These are phyloP conservation scores for Sporisorium sorghi DNA, from an alignment of 1,284 basidiomycete species.

Conservation along the genomic window DNA sequence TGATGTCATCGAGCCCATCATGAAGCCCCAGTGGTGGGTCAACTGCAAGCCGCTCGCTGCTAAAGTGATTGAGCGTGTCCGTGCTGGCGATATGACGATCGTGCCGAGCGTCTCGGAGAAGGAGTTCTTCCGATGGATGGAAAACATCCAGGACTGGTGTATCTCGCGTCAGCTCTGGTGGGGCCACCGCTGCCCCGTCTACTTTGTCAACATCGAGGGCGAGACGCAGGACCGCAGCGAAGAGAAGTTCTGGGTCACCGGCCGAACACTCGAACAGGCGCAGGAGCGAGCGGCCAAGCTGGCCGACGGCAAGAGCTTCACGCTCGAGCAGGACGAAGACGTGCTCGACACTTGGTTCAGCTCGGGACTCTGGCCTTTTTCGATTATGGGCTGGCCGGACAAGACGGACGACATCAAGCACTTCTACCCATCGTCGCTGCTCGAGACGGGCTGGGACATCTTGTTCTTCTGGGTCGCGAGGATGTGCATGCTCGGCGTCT, in stretches of 20 bases:
- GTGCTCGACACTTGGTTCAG: constrained; percentile 99
- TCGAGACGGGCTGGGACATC: constrained; percentile 99
- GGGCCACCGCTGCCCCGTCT: constrained; percentile 97
- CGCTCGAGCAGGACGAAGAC: constrained; percentile 92
- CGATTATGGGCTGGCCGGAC: constrained; percentile 96
- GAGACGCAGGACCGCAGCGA: constrained; percentile 74
- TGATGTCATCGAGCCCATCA: constrained; percentile 92
- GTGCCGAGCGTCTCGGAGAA: constrained; percentile 85
- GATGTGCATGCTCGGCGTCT: constrained; percentile 94
- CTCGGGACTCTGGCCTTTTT: constrained; percentile 97
- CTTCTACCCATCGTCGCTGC: constrained; percentile 88
- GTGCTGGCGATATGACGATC: constrained; percentile 74
- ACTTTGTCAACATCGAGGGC: constrained; percentile 89
- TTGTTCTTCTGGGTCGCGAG: constrained; percentile 99
- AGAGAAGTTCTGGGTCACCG: constrained; percentile 81
- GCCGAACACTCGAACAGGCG: constrained; percentile 83
- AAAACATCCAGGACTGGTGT: constrained; percentile 98
- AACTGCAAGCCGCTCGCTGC: constrained; percentile 91
- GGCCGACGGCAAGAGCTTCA: constrained; percentile 79
- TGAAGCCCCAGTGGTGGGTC: constrained; percentile 99
- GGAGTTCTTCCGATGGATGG: constrained; percentile 98
- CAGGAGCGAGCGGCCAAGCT: constrained; percentile 80
- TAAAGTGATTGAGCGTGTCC: constrained; percentile 77
- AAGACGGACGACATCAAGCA: constrained; percentile 67
- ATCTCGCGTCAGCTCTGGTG: constrained; percentile 99